Base-by-base conservation (phyloP, 2,329 filamentous ascomycete species). In the Aspergillus bombycis region DNA sequence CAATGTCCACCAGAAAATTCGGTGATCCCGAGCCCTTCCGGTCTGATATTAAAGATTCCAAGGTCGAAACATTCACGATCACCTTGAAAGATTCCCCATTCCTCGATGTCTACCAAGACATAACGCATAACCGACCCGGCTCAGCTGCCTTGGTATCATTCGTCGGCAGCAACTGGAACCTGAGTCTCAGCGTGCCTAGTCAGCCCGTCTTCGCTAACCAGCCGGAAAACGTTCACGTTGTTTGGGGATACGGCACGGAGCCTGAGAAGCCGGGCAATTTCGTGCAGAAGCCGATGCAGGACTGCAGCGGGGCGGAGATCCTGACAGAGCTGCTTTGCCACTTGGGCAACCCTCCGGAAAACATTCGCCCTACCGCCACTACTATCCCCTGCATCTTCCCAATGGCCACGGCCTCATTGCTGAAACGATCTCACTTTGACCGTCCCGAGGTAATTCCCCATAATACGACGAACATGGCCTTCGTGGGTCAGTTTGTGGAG, bases 141-240 rank as follows among this genome's bases (percentile, higher is more conserved):
- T 61, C 58, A 0, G 74, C 77, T 19, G 75, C 77, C 48, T 71
- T 78, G 8, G 72, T 80, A 34, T 76, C 75, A 0, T 68, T 77
- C 32, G 72, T 74, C 45, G 75, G 79, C 60, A 78, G 74, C 62
- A 72, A 70, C 30, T 81, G 79, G 79, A 66, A 77, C 11, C 62
- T 81, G 59, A 77, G 71, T 62, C 74, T 79, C 67, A 77, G 76
- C 2, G 69, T 81, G 61, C 78, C 78, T 32, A 74, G 74, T 26
- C 79, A 81, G 63, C 78, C 78, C n/a, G 74, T 81, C 63, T 81
- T 81, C 67, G 68, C 75, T 36, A 71, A 74, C 41, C 79, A 81
- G 63, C 70, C 71, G 1, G 55, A 60, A 53, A 66, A 71, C 57
- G 70, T 73, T 43, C 68, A 75, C 46, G 76, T 80, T 21, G 69